A percentile compares a stretch with the other conserved stretches of the same genome.
These are phyloP conservation scores for Salix udensis DNA, from an alignment of 345 rosid genomes.

Conservation along the genomic window DNA sequence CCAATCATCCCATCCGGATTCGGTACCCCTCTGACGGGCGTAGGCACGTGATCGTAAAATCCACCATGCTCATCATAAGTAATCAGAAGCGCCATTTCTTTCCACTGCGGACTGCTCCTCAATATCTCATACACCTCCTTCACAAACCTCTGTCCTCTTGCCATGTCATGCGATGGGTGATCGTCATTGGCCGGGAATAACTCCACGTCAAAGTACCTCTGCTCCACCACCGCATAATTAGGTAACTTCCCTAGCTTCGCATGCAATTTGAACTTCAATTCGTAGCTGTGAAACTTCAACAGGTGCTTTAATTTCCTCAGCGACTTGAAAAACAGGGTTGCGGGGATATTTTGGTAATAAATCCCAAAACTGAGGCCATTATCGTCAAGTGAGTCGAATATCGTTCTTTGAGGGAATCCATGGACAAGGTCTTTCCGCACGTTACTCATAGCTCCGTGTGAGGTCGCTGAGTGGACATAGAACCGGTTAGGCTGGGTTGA, in stretches of 20 bases:
- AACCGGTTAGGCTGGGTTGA: constrained; percentile 99
- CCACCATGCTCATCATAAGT: constrained; percentile 98
- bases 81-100: constrained; percentile 82
- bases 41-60: constrained; percentile 93
- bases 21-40: constrained; percentile 75
- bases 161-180: constrained; percentile 94
- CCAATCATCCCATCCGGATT: constrained; percentile 90
- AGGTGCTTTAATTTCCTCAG: constrained; percentile 68
- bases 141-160: constrained; percentile 77
- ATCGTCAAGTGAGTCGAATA: constrained; percentile 88
- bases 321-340: constrained; percentile 72
- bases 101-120: constrained; percentile 94
- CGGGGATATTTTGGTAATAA: constrained; percentile 95
- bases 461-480: constrained; percentile 96
- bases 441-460: constrained; percentile 86
- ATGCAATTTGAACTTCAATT: constrained; percentile 56
- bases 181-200: constrained; percentile 82
- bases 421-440: constrained; percentile 74
- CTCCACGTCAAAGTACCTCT: constrained; percentile 68
- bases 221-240: constrained; percentile 83
- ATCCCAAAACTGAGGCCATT: constrained; percentile 77
- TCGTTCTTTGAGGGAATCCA: constrained; percentile 91
- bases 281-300: constrained; percentile 62
- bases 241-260: constrained; percentile 75
- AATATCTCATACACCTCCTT: constrained; percentile 93